Base-by-base conservation (phyloP, 441 rosid species). In the Erysimum pusillum region DNA sequence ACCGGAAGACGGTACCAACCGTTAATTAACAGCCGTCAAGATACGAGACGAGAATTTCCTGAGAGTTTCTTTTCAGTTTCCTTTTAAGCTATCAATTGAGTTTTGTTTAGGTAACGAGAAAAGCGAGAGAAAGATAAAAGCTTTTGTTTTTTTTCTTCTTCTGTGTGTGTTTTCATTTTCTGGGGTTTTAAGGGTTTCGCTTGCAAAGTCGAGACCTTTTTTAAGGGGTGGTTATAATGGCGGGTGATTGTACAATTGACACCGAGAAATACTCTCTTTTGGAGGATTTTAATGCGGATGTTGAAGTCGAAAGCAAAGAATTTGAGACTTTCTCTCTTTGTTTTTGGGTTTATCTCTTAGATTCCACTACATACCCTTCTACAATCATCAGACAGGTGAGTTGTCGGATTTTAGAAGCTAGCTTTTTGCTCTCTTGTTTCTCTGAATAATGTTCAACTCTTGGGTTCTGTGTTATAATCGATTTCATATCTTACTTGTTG, bases 341-440 rank as follows among this genome's bases (percentile, higher is more conserved):
- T 67, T 92, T 86, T 75, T 92, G 94, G 96, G 76, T 87, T 83
- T 92, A 86, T 79, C 87, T 92, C 71, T 75, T 86, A 76, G 77
- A 83, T 54, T 69, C 80, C 81, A 69, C 89, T 25, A 52, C 86
- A 17, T 88, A 83, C 79, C 92, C 94, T 46, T 73, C 85, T 6
- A 82, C 88, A 49, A 78, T 89, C 71, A 75, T 89, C 63, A 78
- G 85, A 65, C 96, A 86, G 93, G 98, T 88, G 46, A 68, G 28
- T 36, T 51, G 62, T 66, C 66, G 6, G 49, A 0, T 10, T 58
- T 66, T 22, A n/a, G 2, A 32, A 39, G 36, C 15, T 15, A 6
- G 25, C 48, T 59, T 59, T 42, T 13, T 2, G n/a, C 44, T 5
- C 25, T 17, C 25, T 17, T 61, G 28, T 11, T 36, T 18, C 17